phyloP scores from a whole-genome alignment of 495 filamentous ascomycete species.

The Podospora pseudoanserina region DNA sequence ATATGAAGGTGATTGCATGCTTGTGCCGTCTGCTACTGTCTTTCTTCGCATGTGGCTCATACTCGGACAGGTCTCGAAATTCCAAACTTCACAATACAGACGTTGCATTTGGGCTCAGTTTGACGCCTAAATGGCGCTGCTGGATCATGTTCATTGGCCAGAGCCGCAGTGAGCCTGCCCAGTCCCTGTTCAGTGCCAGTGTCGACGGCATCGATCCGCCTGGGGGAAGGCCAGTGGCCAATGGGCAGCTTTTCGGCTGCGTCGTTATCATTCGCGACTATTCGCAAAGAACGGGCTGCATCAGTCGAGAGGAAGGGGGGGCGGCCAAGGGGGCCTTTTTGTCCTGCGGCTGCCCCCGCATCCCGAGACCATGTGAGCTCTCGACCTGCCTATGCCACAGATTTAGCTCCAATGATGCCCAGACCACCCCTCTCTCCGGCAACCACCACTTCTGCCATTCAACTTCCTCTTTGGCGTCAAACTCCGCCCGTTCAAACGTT shows the following conservation, averaged over 20 bases:
- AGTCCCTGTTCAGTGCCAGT: background rate
- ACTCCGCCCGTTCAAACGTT: background rate
- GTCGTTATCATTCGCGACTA: background rate
- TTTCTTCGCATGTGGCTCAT: background rate
- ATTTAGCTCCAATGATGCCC: background rate
- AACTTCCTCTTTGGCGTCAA: background rate
- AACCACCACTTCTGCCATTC: background rate
- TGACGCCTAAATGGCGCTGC: constrained; percentile 8
- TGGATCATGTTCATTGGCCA: background rate
- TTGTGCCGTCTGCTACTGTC: background rate
- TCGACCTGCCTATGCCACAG: background rate
- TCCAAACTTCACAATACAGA: background rate
- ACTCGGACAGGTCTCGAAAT: background rate
- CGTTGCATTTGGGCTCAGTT: constrained; percentile 8
- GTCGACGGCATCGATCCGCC: constrained; percentile 8
- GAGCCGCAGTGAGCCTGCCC: constrained; percentile 1
- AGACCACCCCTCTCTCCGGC: background rate
- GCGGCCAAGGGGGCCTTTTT: background rate
- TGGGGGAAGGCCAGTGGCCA: constrained; percentile 4
- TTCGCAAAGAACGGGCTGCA: constrained; percentile 1
- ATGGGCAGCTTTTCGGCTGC: background rate
- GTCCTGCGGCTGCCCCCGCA: constrained; percentile 3
- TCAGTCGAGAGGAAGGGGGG: background rate
- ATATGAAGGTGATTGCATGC: background rate
- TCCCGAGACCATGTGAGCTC: constrained; percentile 4